Evolutionary conservation across 2,329 filamentous ascomycete species (phyloP).

Genomic region (Cladosporium sp.): DNA sequence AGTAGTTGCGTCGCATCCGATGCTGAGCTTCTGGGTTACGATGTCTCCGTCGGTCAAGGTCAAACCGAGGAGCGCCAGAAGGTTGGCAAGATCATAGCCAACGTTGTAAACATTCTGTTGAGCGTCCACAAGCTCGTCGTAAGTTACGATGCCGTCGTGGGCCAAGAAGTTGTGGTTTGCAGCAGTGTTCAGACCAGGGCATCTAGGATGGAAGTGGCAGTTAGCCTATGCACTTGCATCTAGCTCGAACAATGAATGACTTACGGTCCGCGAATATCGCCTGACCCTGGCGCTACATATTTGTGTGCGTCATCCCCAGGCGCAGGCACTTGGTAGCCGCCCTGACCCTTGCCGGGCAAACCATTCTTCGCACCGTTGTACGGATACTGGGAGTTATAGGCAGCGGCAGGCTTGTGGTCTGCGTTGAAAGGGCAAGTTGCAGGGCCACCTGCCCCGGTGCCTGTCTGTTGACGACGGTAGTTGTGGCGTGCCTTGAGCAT

Average conservation of each 20-base stretch:
- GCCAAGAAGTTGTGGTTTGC: slow-evolving; percentile 41
- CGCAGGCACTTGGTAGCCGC: slow-evolving; percentile 41
- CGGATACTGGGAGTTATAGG: slow-evolving; percentile 32
- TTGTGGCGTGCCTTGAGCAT: slow-evolving; percentile 21
- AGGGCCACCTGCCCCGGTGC: slow-evolving; percentile 22
- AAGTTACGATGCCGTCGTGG: slow-evolving; percentile 38
- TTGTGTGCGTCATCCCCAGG: slow-evolving; percentile 34
- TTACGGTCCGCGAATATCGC: slow-evolving; percentile 35
- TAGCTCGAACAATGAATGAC: background rate
- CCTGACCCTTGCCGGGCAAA: slow-evolving; percentile 34
- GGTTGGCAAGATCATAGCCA: slow-evolving; percentile 36
- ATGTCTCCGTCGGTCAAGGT: slow-evolving; percentile 36
- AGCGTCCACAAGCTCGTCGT: slow-evolving; percentile 40
- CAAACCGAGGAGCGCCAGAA: slow-evolving; percentile 37
- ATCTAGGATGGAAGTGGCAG: slow-evolving; percentile 19
- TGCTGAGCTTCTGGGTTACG: slow-evolving; percentile 38
- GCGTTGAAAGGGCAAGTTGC: slow-evolving; percentile 35
- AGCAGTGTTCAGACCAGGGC: slow-evolving; percentile 38
- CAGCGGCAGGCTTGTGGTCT: slow-evolving; percentile 33
- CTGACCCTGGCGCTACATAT: slow-evolving; percentile 32
- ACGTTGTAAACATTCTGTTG: slow-evolving; percentile 43
- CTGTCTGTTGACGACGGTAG: slow-evolving; percentile 28
- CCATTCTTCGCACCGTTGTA: slow-evolving; percentile 41
- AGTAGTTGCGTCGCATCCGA: slow-evolving; percentile 41
- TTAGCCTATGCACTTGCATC: slow-evolving; percentile 15